These are phyloP conservation scores for Lupinus albus DNA, from an alignment of 306 rosid genomes.

Conservation along the genomic window DNA sequence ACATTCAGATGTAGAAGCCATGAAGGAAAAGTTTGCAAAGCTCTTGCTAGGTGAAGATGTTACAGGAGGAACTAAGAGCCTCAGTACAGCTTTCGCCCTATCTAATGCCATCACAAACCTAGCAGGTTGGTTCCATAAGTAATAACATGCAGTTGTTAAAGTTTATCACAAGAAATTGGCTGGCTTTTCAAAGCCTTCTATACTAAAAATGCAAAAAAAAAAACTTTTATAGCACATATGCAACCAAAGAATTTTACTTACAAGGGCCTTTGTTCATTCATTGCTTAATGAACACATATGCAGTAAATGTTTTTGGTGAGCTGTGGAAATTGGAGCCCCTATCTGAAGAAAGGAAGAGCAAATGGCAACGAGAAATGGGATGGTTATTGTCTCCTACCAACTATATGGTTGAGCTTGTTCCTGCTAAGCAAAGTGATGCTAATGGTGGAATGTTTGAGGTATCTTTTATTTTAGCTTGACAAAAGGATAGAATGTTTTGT, in stretches of 20 bases:
- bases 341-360: constrained; percentile 70
- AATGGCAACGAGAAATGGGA: constrained; percentile 85
- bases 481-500: constrained; percentile 12
- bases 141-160: background rate
- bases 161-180: background rate
- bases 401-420: constrained; percentile 95
- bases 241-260: constrained; percentile 23
- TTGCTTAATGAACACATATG: constrained; percentile 43
- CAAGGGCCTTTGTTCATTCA: constrained; percentile 13
- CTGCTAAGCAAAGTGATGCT: constrained; percentile 82
- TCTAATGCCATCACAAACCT: constrained; percentile 83
- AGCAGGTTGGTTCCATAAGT: constrained; percentile 58
- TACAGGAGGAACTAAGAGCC: constrained; percentile 82
- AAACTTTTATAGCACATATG: background rate
- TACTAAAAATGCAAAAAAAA: background rate
- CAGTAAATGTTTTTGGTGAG: constrained; percentile 89
- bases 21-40: constrained; percentile 86
- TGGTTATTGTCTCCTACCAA: constrained; percentile 93
- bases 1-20: constrained; percentile 66
- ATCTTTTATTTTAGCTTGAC: constrained; percentile 35
- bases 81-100: constrained; percentile 72
- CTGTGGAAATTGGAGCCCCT: constrained; percentile 95
- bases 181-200: background rate
- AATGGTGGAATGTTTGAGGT: constrained; percentile 88
- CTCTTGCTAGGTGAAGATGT: constrained; percentile 88